Evolutionary conservation across 495 filamentous ascomycete genomes (phyloP).

Genomic region (Penicillium soppii): DNA sequence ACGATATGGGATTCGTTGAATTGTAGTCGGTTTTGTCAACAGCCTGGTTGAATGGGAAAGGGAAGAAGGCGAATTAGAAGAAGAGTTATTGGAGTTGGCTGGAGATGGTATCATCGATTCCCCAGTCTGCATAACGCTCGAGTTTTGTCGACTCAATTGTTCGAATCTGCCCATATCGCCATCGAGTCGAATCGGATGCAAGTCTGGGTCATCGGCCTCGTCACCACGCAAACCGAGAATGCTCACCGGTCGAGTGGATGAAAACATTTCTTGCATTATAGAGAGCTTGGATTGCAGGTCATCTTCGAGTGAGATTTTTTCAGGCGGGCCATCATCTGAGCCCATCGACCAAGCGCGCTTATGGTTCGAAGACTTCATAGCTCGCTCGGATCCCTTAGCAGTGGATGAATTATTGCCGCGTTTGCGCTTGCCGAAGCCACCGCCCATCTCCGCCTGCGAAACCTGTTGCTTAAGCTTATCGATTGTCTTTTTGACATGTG

Average conservation of each 20-base stretch:
- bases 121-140: slow-evolving; percentile 52
- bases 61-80: slow-evolving; percentile 43
- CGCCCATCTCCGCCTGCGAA: slow-evolving; percentile 79
- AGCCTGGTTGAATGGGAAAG: slow-evolving; percentile 17
- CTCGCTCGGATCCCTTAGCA: slow-evolving; percentile 46
- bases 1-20: slow-evolving; percentile 41
- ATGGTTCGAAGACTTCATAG: slow-evolving; percentile 76
- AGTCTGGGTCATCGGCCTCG: slow-evolving; percentile 84
- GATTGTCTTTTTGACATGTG: slow-evolving; percentile 89
- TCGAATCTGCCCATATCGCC: slow-evolving; percentile 60
- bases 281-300: slow-evolving; percentile 83
- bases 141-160: slow-evolving; percentile 46
- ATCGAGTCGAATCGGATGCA: slow-evolving; percentile 77
- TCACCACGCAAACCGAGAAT: slow-evolving; percentile 80
- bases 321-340: slow-evolving; percentile 70
- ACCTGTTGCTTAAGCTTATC: slow-evolving; percentile 94
- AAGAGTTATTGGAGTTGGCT: slow-evolving; percentile 49
- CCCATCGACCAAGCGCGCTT: slow-evolving; percentile 95
- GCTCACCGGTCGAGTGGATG: slow-evolving; percentile 82
- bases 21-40: slow-evolving; percentile 40
- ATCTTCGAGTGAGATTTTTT: slow-evolving; percentile 72
- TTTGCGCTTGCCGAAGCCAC: slow-evolving; percentile 87
- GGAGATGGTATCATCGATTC: slow-evolving; percentile 63
- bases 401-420: slow-evolving; percentile 56
- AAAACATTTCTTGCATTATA: slow-evolving; percentile 93